phyloP scores from a whole-genome alignment of 208 protist species.

The Crithidia acanthocephali region DNA sequence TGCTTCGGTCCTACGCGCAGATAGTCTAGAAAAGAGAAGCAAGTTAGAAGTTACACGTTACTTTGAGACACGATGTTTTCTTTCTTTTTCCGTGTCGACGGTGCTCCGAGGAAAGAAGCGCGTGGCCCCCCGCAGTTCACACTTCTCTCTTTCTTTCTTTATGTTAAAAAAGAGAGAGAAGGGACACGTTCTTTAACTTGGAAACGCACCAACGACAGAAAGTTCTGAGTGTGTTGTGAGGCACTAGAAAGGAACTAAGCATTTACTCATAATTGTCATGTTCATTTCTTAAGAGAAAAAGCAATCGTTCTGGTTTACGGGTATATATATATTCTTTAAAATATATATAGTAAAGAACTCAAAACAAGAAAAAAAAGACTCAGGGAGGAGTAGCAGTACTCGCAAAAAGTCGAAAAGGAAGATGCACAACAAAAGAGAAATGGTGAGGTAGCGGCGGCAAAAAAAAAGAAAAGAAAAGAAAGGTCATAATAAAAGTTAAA shows the following conservation, averaged over 20 bases:
- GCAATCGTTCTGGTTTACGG: not conserved
- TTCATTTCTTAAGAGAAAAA: too few relatives aligned
- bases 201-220: not conserved
- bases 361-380: not conserved
- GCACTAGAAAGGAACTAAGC: too few relatives aligned
- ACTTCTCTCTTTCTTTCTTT: not conserved
- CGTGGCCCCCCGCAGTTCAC: too few relatives aligned
- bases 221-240: too few relatives aligned
- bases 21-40: not conserved
- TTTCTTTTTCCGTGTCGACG: not conserved
- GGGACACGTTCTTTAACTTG: not conserved
- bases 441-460: constrained; percentile 17
- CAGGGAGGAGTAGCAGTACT: constrained; percentile 1
- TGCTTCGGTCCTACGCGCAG: constrained; percentile 2
- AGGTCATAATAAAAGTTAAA: not conserved
- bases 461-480: constrained; percentile 9
- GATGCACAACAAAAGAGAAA: constrained; percentile 15
- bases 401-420: constrained; percentile 8
- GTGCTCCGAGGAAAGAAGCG: too few relatives aligned
- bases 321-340: constrained; percentile 12
- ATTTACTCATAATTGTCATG: too few relatives aligned
- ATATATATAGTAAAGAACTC: constrained; percentile 1
- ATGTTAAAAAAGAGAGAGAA: not conserved
- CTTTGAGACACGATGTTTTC: not conserved
- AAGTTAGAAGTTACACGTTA: not conserved